Evolutionary conservation across 768 basidiomycete genomes (phyloP).

Genomic region (Lactarius tabidus): DNA sequence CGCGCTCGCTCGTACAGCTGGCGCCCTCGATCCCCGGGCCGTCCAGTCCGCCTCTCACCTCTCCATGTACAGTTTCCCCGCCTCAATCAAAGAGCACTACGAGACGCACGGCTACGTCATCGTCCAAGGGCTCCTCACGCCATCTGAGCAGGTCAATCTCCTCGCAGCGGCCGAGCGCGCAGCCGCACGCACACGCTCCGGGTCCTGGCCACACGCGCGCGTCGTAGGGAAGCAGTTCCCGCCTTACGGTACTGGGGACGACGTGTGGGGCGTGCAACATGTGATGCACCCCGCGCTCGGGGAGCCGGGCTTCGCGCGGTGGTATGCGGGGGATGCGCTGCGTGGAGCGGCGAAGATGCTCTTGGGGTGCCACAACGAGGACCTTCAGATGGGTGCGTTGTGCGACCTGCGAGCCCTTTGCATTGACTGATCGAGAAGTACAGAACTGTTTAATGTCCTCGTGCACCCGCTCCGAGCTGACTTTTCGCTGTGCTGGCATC

Average conservation of each 20-base stretch:
- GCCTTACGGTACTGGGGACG: conserved; percentile 57
- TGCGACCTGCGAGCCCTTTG: not conserved
- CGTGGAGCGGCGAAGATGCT: conserved; percentile 42
- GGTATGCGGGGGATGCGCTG: conserved; percentile 60
- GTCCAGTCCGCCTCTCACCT: not conserved
- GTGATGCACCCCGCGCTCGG: conserved; percentile 72
- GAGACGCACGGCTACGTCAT: conserved; percentile 64
- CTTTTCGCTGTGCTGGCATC: conserved; percentile 76
- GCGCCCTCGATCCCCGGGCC: not conserved
- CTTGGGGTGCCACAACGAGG: conserved; percentile 51
- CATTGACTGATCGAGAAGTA: not conserved
- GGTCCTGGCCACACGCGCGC: conserved; percentile 61
- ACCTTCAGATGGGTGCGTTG: conserved; percentile 68
- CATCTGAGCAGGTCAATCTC: conserved; percentile 39
- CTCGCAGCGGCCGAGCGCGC: conserved; percentile 48
- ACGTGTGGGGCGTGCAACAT: conserved; percentile 81
- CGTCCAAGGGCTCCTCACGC: conserved; percentile 50
- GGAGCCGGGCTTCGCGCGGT: conserved; percentile 55
- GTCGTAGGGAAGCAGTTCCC: conserved; percentile 79
- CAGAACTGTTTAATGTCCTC: conserved; percentile 73
- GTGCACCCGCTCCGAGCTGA: conserved; percentile 62
- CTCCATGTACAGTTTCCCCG: not conserved
- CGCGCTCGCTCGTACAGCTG: not conserved
- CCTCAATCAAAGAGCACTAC: conserved; percentile 44
- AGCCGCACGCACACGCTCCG: conserved; percentile 51